Evolutionary conservation across 2,329 filamentous ascomycete species (phyloP).

Genomic region (Diaporthe caulivora): DNA sequence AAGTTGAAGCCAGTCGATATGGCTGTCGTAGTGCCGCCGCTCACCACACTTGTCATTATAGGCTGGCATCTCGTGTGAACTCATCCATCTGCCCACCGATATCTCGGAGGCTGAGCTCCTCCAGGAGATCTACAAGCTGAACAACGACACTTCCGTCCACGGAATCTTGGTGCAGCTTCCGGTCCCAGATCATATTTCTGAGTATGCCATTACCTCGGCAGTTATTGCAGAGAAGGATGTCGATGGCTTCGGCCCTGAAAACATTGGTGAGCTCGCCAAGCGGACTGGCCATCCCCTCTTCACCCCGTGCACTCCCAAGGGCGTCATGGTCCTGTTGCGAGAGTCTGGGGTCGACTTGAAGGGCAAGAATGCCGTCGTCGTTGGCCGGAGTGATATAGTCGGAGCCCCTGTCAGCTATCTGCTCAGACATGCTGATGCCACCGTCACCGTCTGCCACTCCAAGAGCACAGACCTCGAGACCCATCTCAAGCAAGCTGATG

Average conservation of each 20-base stretch:
- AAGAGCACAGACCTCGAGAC: conserved; percentile 80
- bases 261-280: conserved; percentile 98
- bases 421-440: conserved; percentile 94
- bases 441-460: conserved; percentile 96
- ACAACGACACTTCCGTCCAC: conserved; percentile 88
- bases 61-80: conserved; percentile 90
- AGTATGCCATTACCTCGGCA: conserved; percentile 89
- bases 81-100: conserved; percentile 85
- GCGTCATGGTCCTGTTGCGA: conserved; percentile 91
- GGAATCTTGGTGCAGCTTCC: conserved; percentile 96
- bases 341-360: conserved; percentile 85
- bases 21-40: conserved; percentile 33
- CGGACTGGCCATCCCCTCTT: conserved; percentile 91
- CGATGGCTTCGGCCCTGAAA: conserved; percentile 92
- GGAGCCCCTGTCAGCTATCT: conserved; percentile 97
- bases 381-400: conserved; percentile 96
- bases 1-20: conserved; percentile 44
- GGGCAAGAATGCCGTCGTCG: conserved; percentile 94
- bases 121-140: conserved; percentile 82
- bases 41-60: conserved; percentile 51
- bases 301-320: conserved; percentile 95
- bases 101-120: conserved; percentile 89
- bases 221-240: conserved; percentile 97
- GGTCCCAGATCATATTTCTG: conserved; percentile 88
- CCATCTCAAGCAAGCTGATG: conserved; percentile 85